phyloP scores from a whole-genome alignment of 306 rosid species.

The Datisca glomerata region DNA sequence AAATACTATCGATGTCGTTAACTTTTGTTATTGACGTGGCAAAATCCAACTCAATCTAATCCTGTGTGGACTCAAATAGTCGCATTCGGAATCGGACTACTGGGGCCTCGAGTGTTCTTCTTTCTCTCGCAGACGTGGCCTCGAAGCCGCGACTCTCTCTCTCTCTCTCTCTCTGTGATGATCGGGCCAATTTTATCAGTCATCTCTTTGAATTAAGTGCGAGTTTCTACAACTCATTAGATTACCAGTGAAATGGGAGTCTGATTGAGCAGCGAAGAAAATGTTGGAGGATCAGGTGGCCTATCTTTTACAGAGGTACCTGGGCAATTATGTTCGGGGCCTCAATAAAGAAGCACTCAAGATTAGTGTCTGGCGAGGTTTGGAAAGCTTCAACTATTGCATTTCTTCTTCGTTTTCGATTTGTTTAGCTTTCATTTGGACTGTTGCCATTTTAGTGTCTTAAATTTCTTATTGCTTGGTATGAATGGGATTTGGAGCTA shows the following conservation, averaged over 20 bases:
- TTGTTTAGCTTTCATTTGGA: no score
- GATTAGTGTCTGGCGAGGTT: slow-evolving; percentile 98
- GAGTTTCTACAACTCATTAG: neutral
- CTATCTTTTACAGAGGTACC: slow-evolving; percentile 85
- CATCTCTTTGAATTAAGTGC: neutral
- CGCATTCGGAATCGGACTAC: no score
- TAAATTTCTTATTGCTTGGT: no score
- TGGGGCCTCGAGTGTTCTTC: no score
- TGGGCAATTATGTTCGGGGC: slow-evolving; percentile 86
- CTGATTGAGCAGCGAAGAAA: slow-evolving; percentile 22
- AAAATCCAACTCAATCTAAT: no score
- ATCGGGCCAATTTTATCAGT: no score
- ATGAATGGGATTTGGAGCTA: no score
- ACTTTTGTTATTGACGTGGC: no score
- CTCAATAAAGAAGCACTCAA: slow-evolving; percentile 95
- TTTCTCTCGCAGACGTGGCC: no score
- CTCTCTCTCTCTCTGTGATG: neutral
- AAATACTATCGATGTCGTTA: no score
- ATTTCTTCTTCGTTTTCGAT: neutral
- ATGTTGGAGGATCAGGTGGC: slow-evolving; percentile 99
- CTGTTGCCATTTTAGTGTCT: neutral
- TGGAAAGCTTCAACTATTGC: neutral
- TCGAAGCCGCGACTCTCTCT: no score
- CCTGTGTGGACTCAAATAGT: no score
- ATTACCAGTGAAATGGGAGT: slow-evolving; percentile 11